Evolutionary conservation across 2,329 filamentous ascomycete species (phyloP), one percentile per base, ranked within the genome.

Genomic region (Raffaelea ambrosiae): DNA sequence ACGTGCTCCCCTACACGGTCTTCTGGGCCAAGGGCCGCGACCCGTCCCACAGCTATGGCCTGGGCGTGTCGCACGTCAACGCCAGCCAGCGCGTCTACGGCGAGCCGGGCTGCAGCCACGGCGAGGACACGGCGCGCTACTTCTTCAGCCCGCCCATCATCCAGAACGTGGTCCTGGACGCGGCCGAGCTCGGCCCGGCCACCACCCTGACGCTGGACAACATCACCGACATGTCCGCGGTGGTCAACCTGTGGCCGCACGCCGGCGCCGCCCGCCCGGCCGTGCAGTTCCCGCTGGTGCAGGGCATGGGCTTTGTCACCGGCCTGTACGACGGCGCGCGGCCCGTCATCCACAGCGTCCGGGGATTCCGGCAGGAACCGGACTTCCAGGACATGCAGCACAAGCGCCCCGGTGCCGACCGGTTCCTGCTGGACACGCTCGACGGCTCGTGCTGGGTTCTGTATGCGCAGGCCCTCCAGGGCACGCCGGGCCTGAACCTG

Each of bases 281-380:
- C 1, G 74, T 97, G 19, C 83, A 79, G 0, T 88, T 95, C 54
- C 89, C 90, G 0, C 61, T 96, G 8, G 81, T 95, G 0, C 91
- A 97, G 60, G 93, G 93, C 11, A 93, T 94, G 81, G 84, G 80
- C 0, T 95, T 89, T 57, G 72, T 95, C 18, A 96, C 90, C 4
- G 90, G 74, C 1, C 64, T 85, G 18, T 97, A 90, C 64, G 73
- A 72, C 47, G 79, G 81, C 26, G 73, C 80, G 0, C 82, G 79
- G 8, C 91, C 91, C 0, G 60, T 83, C 4, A 73, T 97, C 40
- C 81, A 90, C 56, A 84, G 83, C 20, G 81, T 80, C 1, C 76
- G 41, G 36, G 50, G 52, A 18, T 46, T 55, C 16, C 10, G 7
- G 7, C 81, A 90, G 56, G 81, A 80, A 1, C 76, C 41, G 36